phyloP scores from a whole-genome alignment of 257 asterid species.

The Forsythia viridissima region DNA sequence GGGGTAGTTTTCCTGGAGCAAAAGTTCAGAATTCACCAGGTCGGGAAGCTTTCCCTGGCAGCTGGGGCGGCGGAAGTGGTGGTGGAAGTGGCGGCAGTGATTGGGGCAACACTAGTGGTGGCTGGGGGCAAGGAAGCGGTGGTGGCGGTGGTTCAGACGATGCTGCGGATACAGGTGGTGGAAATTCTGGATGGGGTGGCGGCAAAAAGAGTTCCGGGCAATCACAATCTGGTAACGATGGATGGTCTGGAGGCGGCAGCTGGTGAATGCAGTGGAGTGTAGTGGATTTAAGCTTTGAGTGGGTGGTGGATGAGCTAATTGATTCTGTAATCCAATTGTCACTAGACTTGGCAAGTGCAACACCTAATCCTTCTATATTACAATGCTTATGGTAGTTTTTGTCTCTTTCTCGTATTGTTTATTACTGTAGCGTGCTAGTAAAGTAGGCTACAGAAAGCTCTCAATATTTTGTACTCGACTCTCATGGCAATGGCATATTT shows the following conservation, averaged over 20 bases:
- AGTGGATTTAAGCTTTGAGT: not conserved
- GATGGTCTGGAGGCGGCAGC: conserved; percentile 17
- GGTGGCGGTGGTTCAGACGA: conserved; percentile 19
- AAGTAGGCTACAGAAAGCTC: not conserved
- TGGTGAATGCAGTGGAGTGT: not conserved
- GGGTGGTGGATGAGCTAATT: not conserved
- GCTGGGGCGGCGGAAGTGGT: conserved; percentile 38
- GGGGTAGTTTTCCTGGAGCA: conserved; percentile 61
- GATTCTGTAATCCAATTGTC: not conserved
- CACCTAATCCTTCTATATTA: not conserved
- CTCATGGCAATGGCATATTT: not conserved
- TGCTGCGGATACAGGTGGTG: conserved; percentile 26
- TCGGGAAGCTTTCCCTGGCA: conserved; percentile 48
- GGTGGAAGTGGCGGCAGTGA: conserved; percentile 15
- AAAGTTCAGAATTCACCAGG: conserved; percentile 57
- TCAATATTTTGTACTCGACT: not conserved
- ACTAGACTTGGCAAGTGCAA: not conserved
- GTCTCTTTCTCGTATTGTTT: not conserved
- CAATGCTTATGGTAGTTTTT: not conserved
- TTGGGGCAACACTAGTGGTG: conserved; percentile 28
- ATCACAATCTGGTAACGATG: conserved; percentile 33
- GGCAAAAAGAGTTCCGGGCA: conserved; percentile 39
- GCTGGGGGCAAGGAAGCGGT: conserved; percentile 39
- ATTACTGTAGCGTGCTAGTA: not conserved
- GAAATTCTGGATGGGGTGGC: conserved; percentile 57